A percentile compares a stretch with the other conserved stretches of the same genome.
Evolutionary conservation across 768 basidiomycete genomes (phyloP).

Genomic region (Podaxis sp.): DNA sequence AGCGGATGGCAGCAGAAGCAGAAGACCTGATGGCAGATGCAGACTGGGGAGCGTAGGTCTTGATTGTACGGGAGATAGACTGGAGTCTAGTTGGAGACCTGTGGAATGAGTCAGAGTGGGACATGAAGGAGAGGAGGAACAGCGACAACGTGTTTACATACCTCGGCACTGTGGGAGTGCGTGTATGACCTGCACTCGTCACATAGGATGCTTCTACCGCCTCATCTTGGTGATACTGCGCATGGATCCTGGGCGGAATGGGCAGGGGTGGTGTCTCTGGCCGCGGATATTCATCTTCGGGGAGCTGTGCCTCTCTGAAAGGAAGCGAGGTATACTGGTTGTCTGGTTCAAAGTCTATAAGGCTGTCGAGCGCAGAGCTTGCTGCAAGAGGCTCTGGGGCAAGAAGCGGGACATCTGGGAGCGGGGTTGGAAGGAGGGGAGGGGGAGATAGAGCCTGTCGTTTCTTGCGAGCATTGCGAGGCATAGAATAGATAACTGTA

Average conservation of each 20-base stretch:
- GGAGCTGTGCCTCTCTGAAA: constrained; percentile 27
- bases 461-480: constrained; percentile 18
- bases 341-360: constrained; percentile 24
- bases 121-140: constrained; percentile 6
- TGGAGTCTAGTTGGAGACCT: constrained; percentile 9
- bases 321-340: constrained; percentile 27
- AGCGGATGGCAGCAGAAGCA: constrained; percentile 7
- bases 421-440: constrained; percentile 27
- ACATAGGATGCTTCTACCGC: background rate
- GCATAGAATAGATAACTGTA: constrained; percentile 9
- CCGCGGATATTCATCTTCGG: constrained; percentile 5
- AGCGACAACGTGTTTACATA: constrained; percentile 17
- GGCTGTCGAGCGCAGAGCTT: constrained; percentile 10
- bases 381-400: constrained; percentile 5
- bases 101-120: constrained; percentile 7
- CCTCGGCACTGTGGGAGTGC: constrained; percentile 23
- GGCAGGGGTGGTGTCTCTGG: constrained; percentile 25
- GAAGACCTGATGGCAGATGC: constrained; percentile 1
- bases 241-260: constrained; percentile 20
- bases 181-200: constrained; percentile 17
- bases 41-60: constrained; percentile 6
- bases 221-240: constrained; percentile 3
- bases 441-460: constrained; percentile 22
- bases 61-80: constrained; percentile 10
- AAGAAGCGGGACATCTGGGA: constrained; percentile 21